Evolutionary conservation across 768 basidiomycete genomes (phyloP).

Genomic region (Pisolithus marmoratus): DNA sequence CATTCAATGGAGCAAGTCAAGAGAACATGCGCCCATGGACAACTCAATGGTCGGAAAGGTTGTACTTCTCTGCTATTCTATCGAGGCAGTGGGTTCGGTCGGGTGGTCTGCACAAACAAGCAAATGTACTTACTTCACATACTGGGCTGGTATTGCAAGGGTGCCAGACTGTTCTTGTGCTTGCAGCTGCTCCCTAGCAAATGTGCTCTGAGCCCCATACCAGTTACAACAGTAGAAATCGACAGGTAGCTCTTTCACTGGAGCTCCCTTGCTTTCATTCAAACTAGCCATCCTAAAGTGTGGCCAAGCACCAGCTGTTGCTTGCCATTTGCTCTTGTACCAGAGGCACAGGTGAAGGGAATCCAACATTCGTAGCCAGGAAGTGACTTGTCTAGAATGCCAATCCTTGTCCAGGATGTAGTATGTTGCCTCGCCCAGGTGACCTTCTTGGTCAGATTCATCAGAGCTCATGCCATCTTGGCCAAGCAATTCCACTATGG

Average conservation of each 20-base stretch:
- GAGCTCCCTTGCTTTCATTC: neutral
- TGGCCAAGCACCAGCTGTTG: neutral
- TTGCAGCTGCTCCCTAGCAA: neutral
- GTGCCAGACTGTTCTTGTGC: neutral
- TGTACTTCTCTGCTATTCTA: too few relatives aligned
- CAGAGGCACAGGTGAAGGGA: neutral
- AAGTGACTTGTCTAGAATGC: neutral
- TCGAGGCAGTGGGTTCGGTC: too few relatives aligned
- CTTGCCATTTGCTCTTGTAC: neutral
- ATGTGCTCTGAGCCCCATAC: neutral
- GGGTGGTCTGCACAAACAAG: too few relatives aligned
- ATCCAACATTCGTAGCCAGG: neutral
- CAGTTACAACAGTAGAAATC: neutral
- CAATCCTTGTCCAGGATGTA: neutral
- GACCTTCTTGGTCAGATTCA: conserved; percentile 1
- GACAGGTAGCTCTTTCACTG: neutral
- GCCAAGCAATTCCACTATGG: neutral
- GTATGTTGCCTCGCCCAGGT: neutral
- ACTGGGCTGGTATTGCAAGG: neutral
- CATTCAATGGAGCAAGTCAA: too few relatives aligned
- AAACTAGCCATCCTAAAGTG: neutral
- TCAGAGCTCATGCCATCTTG: conserved; percentile 3
- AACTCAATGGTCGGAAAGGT: too few relatives aligned
- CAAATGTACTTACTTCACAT: neutral
- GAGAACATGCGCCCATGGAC: too few relatives aligned